These are phyloP conservation scores for Cutaneotrichosporon mucoides DNA, from an alignment of 1,284 basidiomycete species.

Conservation along the genomic window DNA sequence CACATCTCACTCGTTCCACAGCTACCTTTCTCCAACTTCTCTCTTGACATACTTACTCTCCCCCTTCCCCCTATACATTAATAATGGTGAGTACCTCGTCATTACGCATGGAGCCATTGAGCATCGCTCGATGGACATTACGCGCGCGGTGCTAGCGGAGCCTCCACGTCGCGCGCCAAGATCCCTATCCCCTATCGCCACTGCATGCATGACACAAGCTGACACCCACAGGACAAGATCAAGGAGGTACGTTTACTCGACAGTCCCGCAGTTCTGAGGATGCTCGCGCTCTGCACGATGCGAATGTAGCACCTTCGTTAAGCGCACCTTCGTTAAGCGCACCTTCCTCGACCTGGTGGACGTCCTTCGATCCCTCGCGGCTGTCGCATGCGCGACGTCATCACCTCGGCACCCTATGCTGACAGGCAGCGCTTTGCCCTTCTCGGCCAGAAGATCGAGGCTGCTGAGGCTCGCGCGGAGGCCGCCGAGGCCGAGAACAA, in stretches of 20 bases:
- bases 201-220: neutral
- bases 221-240: slow-evolving; percentile 53
- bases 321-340: no score
- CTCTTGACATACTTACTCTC: neutral
- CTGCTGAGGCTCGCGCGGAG: slow-evolving; percentile 72
- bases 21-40: neutral
- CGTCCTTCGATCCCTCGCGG: no score
- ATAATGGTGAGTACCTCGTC: neutral
- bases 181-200: no score
- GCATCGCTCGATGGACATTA: no score
- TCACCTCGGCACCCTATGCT: neutral
- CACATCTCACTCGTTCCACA: neutral
- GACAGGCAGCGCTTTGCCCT: slow-evolving; percentile 54
- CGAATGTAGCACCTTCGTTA: no score
- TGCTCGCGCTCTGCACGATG: no score
- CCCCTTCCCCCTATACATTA: neutral
- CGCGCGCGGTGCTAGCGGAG: neutral
- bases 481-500: slow-evolving; percentile 81
- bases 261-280: no score
- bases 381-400: neutral
- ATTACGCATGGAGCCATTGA: no score
- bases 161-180: neutral
- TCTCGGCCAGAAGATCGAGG: slow-evolving; percentile 82
- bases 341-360: no score
- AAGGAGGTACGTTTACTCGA: slow-evolving; percentile 48